Evolutionary conservation across 2,329 filamentous ascomycete species (phyloP).

Genomic region (Xylaria sp.): DNA sequence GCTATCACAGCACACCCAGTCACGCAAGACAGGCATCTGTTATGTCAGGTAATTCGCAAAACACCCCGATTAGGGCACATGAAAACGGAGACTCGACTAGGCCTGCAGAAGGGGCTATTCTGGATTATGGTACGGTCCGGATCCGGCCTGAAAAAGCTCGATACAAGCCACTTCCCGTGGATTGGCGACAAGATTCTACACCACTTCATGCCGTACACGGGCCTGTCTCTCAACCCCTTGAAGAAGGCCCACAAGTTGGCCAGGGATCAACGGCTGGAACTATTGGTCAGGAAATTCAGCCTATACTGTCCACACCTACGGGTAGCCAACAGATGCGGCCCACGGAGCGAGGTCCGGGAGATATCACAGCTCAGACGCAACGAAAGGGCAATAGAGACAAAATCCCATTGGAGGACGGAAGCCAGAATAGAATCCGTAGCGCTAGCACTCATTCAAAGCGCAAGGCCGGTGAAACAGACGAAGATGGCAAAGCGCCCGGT

Average conservation of each 20-base stretch:
- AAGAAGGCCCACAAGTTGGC: neutral
- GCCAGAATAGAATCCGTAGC: neutral
- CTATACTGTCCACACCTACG: neutral
- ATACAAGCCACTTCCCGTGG: slow-evolving; percentile 23
- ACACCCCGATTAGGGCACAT: neutral
- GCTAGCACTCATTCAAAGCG: slow-evolving; percentile 23
- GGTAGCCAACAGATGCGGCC: neutral
- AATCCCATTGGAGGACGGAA: neutral
- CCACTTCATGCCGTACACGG: neutral
- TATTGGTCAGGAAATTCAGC: neutral
- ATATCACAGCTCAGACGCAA: neutral
- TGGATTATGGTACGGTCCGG: slow-evolving; percentile 38
- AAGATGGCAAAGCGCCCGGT: neutral
- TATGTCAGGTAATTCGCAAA: neutral
- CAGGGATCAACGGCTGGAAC: neutral
- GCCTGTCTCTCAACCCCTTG: neutral
- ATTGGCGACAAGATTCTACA: slow-evolving; percentile 24
- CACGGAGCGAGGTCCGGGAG: neutral
- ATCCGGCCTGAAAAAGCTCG: slow-evolving; percentile 34
- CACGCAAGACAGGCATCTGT: neutral
- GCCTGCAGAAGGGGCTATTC: slow-evolving; percentile 9
- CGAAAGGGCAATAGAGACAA: neutral
- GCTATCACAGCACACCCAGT: neutral
- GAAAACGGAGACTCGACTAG: neutral
- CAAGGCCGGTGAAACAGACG: slow-evolving; percentile 27